phyloP scores from a whole-genome alignment of 768 basidiomycete species.

The Boletus rubescentipes region DNA sequence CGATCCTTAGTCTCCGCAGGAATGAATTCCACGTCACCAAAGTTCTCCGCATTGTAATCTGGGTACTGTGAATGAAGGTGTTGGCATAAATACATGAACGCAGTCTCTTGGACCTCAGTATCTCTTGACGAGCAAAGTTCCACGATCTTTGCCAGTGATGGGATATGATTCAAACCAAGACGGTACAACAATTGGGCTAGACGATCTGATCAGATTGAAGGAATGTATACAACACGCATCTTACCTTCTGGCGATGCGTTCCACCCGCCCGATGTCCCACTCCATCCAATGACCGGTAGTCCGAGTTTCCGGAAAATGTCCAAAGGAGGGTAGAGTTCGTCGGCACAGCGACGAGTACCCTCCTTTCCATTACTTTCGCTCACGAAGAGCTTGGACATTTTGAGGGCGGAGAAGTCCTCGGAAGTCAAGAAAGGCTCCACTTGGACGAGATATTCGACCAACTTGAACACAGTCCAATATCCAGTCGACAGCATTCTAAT shows the following conservation, averaged over 20 bases:
- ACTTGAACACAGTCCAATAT: background rate
- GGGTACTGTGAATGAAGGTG: conserved; percentile 58
- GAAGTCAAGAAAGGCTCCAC: background rate
- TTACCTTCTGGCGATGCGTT: conserved; percentile 77
- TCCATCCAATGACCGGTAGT: conserved; percentile 85
- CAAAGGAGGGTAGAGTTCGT: conserved; percentile 80
- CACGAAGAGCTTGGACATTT: background rate
- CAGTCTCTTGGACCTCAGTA: conserved; percentile 45
- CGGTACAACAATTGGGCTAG: conserved; percentile 69
- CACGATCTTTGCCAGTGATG: conserved; percentile 63
- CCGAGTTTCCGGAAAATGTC: conserved; percentile 63
- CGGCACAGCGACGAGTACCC: conserved; percentile 51
- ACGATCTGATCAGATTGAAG: background rate
- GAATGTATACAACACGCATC: background rate
- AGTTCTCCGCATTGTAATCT: conserved; percentile 50
- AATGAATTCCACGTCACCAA: conserved; percentile 64
- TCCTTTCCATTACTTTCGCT: conserved; percentile 30
- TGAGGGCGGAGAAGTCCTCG: background rate
- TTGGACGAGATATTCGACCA: background rate
- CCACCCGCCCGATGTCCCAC: conserved; percentile 67
- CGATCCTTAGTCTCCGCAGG: conserved; percentile 58
- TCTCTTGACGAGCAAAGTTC: conserved; percentile 60
- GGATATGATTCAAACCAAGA: conserved; percentile 62
- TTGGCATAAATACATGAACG: conserved; percentile 76
- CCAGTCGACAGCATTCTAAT: background rate